Conservation (phyloP, 2,329 filamentous ascomycete species). For the Oidium heveae region DNA sequence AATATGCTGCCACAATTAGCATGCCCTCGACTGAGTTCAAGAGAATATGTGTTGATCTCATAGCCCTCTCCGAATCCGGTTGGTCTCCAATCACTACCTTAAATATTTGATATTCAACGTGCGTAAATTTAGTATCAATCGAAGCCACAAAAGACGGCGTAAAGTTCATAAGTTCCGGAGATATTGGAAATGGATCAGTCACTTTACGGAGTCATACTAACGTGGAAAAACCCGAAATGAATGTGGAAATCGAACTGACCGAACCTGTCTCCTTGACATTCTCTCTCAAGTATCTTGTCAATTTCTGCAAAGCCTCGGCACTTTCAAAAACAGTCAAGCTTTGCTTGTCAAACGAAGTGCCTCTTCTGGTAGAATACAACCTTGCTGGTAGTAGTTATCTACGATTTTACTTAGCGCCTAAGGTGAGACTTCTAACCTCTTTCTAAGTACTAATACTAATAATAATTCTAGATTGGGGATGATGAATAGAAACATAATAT, state of each 20-base stretch:
- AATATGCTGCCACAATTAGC: slow-evolving; percentile 73
- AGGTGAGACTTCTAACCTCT: slow-evolving; percentile 28
- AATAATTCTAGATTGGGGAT: slow-evolving; percentile 34
- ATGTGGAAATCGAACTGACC: slow-evolving; percentile 69
- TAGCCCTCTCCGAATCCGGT: slow-evolving; percentile 89
- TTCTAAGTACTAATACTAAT: slow-evolving; percentile 4
- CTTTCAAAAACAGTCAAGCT: slow-evolving; percentile 68
- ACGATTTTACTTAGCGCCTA: slow-evolving; percentile 93
- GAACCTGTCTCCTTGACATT: slow-evolving; percentile 91
- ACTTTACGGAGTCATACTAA: slow-evolving; percentile 73
- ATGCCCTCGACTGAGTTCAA: slow-evolving; percentile 84
- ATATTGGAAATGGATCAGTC: slow-evolving; percentile 88
- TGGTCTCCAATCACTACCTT: neutral
- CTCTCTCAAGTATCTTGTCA: slow-evolving; percentile 96
- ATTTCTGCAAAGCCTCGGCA: slow-evolving; percentile 95
- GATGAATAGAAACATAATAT: slow-evolving; percentile 24
- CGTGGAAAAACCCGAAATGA: slow-evolving; percentile 66
- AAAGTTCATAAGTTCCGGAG: slow-evolving; percentile 79
- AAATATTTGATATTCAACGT: neutral
- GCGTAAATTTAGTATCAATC: slow-evolving; percentile 45
- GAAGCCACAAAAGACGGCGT: slow-evolving; percentile 93
- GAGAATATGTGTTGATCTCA: slow-evolving; percentile 81
- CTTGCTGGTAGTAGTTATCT: slow-evolving; percentile 65
- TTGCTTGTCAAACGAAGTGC: slow-evolving; percentile 87
- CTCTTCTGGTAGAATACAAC: slow-evolving; percentile 78